A percentile compares a stretch with the other conserved stretches of the same genome.
Evolutionary conservation across 2,329 filamentous ascomycete genomes (phyloP).

Genomic region (Rachicladosporium sp.): DNA sequence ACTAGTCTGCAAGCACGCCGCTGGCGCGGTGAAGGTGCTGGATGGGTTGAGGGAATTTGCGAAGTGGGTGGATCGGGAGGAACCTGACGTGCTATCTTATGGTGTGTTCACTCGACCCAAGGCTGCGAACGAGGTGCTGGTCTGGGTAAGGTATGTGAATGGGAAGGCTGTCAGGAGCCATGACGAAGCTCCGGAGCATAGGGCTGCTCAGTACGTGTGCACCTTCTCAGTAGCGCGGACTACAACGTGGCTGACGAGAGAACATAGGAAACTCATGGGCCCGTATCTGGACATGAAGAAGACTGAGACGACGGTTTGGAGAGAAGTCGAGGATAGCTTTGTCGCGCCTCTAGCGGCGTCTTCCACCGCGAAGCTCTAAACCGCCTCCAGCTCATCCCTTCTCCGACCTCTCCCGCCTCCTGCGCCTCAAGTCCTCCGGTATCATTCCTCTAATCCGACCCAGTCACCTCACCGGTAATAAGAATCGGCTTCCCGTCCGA

Average conservation of each 20-base stretch:
- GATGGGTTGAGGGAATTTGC: slow-evolving; percentile 6
- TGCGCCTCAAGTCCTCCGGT: neutral
- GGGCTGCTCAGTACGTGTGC: slow-evolving; percentile 12
- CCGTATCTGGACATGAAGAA: neutral
- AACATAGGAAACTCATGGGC: slow-evolving; percentile 1
- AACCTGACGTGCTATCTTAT: slow-evolving; percentile 16
- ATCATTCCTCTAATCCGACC: slow-evolving; percentile 2
- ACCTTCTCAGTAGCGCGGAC: neutral
- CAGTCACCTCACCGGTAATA: slow-evolving; percentile 19
- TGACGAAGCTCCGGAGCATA: slow-evolving; percentile 13
- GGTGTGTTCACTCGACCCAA: slow-evolving; percentile 16
- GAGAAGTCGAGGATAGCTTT: slow-evolving; percentile 19
- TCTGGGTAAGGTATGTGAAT: slow-evolving; percentile 15
- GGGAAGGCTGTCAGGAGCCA: slow-evolving; percentile 9
- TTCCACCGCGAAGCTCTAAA: neutral
- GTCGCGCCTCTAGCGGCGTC: slow-evolving; percentile 6
- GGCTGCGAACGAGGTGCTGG: slow-evolving; percentile 13
- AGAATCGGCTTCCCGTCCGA: slow-evolving; percentile 23
- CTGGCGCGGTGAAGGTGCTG: slow-evolving; percentile 2
- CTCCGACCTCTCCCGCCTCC: too few relatives aligned
- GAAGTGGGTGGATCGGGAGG: slow-evolving; percentile 9
- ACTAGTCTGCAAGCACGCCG: slow-evolving; percentile 7
- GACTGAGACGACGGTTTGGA: slow-evolving; percentile 14
- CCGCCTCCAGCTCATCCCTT: too few relatives aligned
- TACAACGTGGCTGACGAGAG: neutral